Evolutionary conservation across 495 filamentous ascomycete genomes (phyloP), one percentile per base, ranked within the genome.

Genomic region (Pyrenula massariospora): DNA sequence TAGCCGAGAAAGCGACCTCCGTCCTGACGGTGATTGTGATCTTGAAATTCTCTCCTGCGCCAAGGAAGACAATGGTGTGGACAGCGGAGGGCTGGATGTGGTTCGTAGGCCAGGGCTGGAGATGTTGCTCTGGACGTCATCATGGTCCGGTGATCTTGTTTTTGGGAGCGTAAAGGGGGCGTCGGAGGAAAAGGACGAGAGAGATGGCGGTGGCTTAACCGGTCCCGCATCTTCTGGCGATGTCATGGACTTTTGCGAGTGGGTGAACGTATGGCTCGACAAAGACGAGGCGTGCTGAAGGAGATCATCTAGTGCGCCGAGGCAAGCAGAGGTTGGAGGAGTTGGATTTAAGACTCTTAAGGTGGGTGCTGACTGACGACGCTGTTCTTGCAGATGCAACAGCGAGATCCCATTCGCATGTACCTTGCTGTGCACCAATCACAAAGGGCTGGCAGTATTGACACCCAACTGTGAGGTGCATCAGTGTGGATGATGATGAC

Each of bases 171-270:
- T 73, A 42, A 42, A 8, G 31, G 31, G 15, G 31, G 31, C 31
- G 15, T 42, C 31, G 31, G 31, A 42, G 31, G 31, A 42, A 15
- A 42, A 42, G 62, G 72, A 70, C 56, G 80, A 75, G 62, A 77
- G 76, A 61, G 79, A 78, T 68, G 78, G 77, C 66, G 77, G 74
- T 68, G 80, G 77, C 70, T 80, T 78, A 67, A 81, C 71, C 65
- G 82, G 77, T 64, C 78, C 66, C 69, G 70, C 79, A 84, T 83
- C 74, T 73, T 73, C 75, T 62, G 74, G 71, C 70, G 80, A 76
- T 75, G 76, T 82, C 80, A 84, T 83, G 77, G 74, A 78, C 71
- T 24, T 52, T 8, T 8, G 31, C 5, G 31, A 5, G 8, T 42
- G 5, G 31, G 31, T 42, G 31, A 15, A 42, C 8, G 31, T 8